These are phyloP conservation scores for Podospora pseudoanserina DNA, from an alignment of 495 filamentous ascomycete genomes.

Conservation along the genomic window DNA sequence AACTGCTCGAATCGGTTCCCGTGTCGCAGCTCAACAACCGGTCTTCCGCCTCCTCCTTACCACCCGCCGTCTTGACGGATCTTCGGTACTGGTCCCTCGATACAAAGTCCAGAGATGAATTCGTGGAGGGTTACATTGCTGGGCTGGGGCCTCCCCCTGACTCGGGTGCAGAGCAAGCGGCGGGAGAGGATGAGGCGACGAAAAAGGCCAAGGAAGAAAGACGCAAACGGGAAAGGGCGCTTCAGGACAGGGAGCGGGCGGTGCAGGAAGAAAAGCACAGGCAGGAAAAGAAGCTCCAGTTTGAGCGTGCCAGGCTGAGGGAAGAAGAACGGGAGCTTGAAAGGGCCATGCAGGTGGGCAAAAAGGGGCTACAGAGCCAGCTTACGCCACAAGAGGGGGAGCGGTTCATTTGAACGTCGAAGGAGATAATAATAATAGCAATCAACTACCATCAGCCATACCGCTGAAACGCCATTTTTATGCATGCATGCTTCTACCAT, in stretches of 20 bases:
- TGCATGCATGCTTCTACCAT: conserved; percentile 19
- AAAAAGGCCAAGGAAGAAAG: conserved; percentile 61
- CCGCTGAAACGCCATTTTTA: not conserved
- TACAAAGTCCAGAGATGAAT: conserved; percentile 61
- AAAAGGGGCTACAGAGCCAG: conserved; percentile 66
- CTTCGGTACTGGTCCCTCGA: conserved; percentile 77
- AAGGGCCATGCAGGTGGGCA: conserved; percentile 71
- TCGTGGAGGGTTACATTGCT: conserved; percentile 74
- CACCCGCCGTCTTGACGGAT: conserved; percentile 66
- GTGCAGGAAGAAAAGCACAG: conserved; percentile 72
- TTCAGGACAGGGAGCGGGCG: conserved; percentile 67
- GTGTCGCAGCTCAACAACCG: conserved; percentile 62
- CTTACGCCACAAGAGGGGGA: conserved; percentile 30
- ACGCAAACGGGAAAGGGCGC: conserved; percentile 66
- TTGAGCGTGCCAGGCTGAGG: conserved; percentile 61
- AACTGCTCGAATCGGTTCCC: conserved; percentile 69
- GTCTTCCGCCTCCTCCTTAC: conserved; percentile 61
- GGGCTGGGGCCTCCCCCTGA: conserved; percentile 66
- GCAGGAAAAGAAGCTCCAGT: conserved; percentile 61
- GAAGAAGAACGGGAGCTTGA: conserved; percentile 79
- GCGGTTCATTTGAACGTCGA: not conserved
- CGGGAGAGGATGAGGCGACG: conserved; percentile 61
- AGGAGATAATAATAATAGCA: not conserved
- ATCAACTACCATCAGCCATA: not conserved
- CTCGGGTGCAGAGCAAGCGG: conserved; percentile 35